Evolutionary conservation across 257 asterid genomes (phyloP).

Genomic region (Solanum bulbocastanum): DNA sequence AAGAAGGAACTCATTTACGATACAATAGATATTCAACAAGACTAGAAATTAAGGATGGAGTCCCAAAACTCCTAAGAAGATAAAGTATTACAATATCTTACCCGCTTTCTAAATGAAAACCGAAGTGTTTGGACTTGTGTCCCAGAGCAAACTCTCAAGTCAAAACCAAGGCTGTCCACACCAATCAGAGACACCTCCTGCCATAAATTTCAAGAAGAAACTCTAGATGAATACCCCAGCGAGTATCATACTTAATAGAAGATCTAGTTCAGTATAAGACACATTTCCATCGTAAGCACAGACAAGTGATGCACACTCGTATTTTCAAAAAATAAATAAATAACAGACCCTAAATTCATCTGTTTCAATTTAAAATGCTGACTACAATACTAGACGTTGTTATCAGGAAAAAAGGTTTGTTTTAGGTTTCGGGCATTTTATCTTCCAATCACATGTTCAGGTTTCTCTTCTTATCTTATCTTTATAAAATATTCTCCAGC

Average conservation of each 20-base stretch:
- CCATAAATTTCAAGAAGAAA: slow-evolving; percentile 9
- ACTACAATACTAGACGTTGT: not conserved
- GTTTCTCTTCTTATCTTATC: not conserved
- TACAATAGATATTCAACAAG: not conserved
- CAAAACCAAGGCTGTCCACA: slow-evolving; percentile 92
- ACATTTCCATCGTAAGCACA: not conserved
- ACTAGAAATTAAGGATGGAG: not conserved
- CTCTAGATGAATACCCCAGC: not conserved
- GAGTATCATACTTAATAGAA: not conserved
- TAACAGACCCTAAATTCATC: not conserved
- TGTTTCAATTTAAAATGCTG: not conserved
- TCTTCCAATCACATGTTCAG: not conserved
- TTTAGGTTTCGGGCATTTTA: not conserved
- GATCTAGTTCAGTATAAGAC: not conserved
- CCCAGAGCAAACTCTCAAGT: slow-evolving; percentile 88
- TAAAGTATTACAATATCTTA: slow-evolving; percentile 9
- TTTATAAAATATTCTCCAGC: not conserved
- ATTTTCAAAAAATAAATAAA: not conserved
- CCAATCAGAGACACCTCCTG: slow-evolving; percentile 87
- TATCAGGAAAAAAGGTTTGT: not conserved
- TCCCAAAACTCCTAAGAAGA: not conserved
- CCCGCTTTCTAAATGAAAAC: slow-evolving; percentile 82
- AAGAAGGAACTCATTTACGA: not conserved
- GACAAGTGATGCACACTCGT: not conserved
- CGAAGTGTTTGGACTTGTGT: slow-evolving; percentile 89